phyloP scores from a whole-genome alignment of 1,139 yeast species.

The Pichia kudriavzevii region DNA sequence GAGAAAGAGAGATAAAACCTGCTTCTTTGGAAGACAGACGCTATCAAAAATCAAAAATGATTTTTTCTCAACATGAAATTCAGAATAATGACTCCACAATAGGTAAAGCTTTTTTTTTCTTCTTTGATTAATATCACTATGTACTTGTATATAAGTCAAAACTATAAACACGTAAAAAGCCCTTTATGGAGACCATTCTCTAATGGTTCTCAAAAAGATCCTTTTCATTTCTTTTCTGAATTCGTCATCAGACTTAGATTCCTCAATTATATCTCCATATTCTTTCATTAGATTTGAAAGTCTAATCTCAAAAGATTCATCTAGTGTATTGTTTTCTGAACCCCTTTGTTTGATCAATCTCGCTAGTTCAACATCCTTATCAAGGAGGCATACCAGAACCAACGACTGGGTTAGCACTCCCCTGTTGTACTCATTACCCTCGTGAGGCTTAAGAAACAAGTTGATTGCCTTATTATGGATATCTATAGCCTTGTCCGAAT shows the following conservation, averaged over 20 bases:
- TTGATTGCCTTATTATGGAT: constrained; percentile 42
- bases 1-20: no score
- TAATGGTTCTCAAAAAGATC: constrained; percentile 16
- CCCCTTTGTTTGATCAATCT: constrained; percentile 54
- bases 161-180: no score
- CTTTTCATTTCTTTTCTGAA: constrained; percentile 16
- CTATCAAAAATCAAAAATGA: no score
- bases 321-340: constrained; percentile 34
- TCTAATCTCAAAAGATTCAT: constrained; percentile 37
- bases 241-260: constrained; percentile 12
- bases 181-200: constrained; percentile 18
- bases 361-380: constrained; percentile 57
- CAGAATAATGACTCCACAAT: no score
- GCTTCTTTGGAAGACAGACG: no score
- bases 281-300: constrained; percentile 42
- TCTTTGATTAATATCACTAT: no score
- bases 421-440: constrained; percentile 32
- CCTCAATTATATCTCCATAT: constrained; percentile 44
- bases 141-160: no score
- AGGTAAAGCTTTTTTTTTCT: no score
- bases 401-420: constrained; percentile 49
- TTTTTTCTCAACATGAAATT: no score
- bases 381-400: constrained; percentile 40
- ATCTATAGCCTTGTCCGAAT: constrained; percentile 38
- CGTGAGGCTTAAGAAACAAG: constrained; percentile 16